Conservation (phyloP, 2,329 filamentous ascomycete species). For the Hypoxylon rubiginosum region DNA sequence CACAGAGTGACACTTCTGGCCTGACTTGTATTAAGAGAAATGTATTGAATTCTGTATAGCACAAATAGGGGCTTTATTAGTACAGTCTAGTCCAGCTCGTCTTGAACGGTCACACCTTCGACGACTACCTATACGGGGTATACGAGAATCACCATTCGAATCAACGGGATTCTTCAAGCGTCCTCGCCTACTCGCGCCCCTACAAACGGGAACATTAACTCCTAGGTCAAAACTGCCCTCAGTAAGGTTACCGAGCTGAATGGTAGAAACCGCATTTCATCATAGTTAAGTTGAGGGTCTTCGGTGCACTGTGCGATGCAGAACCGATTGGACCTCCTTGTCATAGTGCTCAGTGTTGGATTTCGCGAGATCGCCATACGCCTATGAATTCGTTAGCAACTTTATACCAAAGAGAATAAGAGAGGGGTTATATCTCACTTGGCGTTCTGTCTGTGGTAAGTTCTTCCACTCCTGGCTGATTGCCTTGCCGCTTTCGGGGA, state of each 20-base stretch:
- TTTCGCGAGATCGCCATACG: slow-evolving; percentile 54
- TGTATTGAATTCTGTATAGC: slow-evolving; percentile 7
- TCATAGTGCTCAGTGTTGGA: slow-evolving; percentile 50
- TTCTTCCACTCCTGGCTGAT: slow-evolving; percentile 59
- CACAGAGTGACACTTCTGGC: neutral
- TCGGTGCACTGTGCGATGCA: slow-evolving; percentile 34
- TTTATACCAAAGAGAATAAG: slow-evolving; percentile 8
- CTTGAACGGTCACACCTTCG: slow-evolving; percentile 8
- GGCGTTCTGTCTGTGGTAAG: slow-evolving; percentile 58
- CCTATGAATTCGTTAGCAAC: slow-evolving; percentile 46
- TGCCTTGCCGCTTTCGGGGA: slow-evolving; percentile 43
- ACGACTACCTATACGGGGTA: neutral
- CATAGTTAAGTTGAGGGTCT: neutral
- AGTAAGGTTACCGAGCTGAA: neutral
- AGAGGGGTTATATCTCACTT: slow-evolving; percentile 50
- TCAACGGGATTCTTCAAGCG: neutral
- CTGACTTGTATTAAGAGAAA: slow-evolving; percentile 11
- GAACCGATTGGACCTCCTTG: slow-evolving; percentile 47
- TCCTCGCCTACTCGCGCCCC: neutral
- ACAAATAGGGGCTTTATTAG: slow-evolving; percentile 13
- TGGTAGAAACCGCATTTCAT: neutral
- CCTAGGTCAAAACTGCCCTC: slow-evolving; percentile 4
- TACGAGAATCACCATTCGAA: neutral
- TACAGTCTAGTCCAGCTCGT: slow-evolving; percentile 16
- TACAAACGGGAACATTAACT: slow-evolving; percentile 7